Percentiles rank a stretch among this genome's conserved stretches.
These are phyloP conservation scores for Stentor roeselii DNA, from an alignment of 73 alveolate species.

Conservation along the genomic window DNA sequence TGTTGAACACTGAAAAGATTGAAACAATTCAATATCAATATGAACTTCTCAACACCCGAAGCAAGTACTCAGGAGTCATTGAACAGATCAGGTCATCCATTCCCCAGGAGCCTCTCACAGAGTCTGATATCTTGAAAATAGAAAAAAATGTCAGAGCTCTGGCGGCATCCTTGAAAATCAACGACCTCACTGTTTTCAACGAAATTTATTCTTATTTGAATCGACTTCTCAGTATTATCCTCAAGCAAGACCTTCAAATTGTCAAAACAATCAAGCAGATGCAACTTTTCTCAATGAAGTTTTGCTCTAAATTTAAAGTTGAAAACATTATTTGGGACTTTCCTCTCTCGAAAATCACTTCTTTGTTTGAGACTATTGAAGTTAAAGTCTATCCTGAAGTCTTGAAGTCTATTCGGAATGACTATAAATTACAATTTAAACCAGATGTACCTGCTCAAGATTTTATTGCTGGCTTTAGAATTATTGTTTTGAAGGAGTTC, in stretches of 20 bases:
- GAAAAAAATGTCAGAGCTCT: background rate
- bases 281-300: too few species aligned
- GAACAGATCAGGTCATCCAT: background rate
- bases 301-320: too few species aligned
- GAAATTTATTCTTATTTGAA: background rate
- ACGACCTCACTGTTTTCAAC: background rate
- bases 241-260: background rate
- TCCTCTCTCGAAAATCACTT: background rate
- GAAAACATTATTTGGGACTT: background rate
- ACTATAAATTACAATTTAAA: background rate
- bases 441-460: too few species aligned
- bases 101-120: background rate
- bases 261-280: background rate
- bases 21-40: constrained; percentile 6
- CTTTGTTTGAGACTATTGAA: background rate
- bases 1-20: background rate
- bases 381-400: background rate
- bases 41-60: background rate
- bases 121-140: too few species aligned
- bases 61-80: background rate
- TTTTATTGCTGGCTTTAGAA: too few species aligned
- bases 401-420: background rate
- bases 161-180: background rate
- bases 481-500: background rate
- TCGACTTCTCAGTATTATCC: background rate